Conservation (phyloP, 805 yeast genomes). For the Nakazawaea anatomiae region DNA sequence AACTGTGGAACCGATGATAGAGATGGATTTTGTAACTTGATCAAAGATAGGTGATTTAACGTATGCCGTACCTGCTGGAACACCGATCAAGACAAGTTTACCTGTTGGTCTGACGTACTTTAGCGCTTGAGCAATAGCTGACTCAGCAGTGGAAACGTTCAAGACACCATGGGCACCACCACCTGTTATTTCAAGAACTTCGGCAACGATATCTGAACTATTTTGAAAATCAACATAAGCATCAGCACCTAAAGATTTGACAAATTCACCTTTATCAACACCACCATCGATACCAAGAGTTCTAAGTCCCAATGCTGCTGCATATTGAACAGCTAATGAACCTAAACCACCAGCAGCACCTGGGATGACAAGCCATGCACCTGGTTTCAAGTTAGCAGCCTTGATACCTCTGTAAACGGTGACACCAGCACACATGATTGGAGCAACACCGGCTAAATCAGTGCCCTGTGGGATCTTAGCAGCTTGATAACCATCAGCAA, state of each 20-base stretch:
- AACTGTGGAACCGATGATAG: slow-evolving; percentile 66
- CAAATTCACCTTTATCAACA: not conserved
- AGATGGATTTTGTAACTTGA: slow-evolving; percentile 58
- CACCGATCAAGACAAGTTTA: slow-evolving; percentile 44
- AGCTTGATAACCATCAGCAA: not conserved
- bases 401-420: not conserved
- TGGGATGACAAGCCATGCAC: not conserved
- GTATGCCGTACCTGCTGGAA: slow-evolving; percentile 60
- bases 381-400: not conserved
- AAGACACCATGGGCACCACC: slow-evolving; percentile 78
- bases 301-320: not conserved
- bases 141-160: slow-evolving; percentile 68
- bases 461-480: not conserved
- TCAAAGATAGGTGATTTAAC: slow-evolving; percentile 56
- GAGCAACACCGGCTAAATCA: not conserved
- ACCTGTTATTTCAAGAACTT: slow-evolving; percentile 48
- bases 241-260: slow-evolving; percentile 59
- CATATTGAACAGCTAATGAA: not conserved
- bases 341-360: not conserved
- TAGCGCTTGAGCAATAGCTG: slow-evolving; percentile 56
- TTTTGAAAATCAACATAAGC: slow-evolving; percentile 53
- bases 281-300: not conserved
- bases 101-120: slow-evolving; percentile 62
- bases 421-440: not conserved
- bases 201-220: slow-evolving; percentile 49